Base-by-base conservation (phyloP, 768 basidiomycete species). In the Boletellus ananas region DNA sequence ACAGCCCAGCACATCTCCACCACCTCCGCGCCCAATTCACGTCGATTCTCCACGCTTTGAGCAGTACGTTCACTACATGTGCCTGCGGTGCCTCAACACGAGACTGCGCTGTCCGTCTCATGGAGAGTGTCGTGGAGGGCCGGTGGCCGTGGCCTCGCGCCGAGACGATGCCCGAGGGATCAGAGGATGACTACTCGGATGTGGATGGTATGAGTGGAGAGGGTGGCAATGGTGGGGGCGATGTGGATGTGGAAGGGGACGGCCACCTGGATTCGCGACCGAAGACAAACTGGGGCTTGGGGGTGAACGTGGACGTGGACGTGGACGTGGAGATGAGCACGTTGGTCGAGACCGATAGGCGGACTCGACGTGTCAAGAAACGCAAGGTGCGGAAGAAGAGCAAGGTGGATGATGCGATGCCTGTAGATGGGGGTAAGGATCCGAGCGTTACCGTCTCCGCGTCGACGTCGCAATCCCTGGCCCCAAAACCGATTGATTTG, bases 61-160 rank as follows among this genome's bases (percentile, higher is more conserved):
- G 79, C 7, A 82, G 81, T 16, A 85, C 83, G 0, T 89, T 88
- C 59, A 82, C 83, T 4, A 83, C 84, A 1, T 89, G 87, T 47
- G 87, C 87, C 0, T 89, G 87, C 55, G 87, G 87, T 6, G 72
- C 78, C 10, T 72, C 72, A 6, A 75, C 83, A 4, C 73, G 72
- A 29, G 80, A 85, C 45, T 90, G 87, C 57, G 84, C 80, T 3
- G 63, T 85, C 21, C 72, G 70, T 12, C 74, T 79, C n/a, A 84
- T 87, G 78, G 79, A 78, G 13, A 72, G 72, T n/a, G 82, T 87
- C 54, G 83, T 86, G 20, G 77, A 79, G 37, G 64, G 64, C 38
- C 56, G 40, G 13, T 66, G 64, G 64, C 64, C 64, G 5, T 66
- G 65, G 62, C 64, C 64, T 3, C 44, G 55, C 39, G 67, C 64